phyloP scores from a whole-genome alignment of 441 rosid genomes.

The Euphorbia corollata region DNA sequence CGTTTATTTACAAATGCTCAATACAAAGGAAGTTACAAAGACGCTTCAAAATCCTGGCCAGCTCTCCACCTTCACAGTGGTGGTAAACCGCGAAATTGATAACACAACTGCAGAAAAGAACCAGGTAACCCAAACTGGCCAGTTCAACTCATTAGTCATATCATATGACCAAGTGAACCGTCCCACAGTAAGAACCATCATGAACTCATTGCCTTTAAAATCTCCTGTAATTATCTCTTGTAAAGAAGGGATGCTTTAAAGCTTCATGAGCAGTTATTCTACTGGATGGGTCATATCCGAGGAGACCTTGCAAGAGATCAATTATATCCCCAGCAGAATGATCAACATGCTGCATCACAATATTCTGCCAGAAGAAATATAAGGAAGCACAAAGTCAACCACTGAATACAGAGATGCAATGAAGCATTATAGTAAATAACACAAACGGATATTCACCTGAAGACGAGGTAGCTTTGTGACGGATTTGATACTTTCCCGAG shows the following conservation, averaged over 20 bases:
- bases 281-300: constrained; percentile 39
- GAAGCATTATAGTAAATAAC: neutral
- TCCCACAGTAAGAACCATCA: neutral
- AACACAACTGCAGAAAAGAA: neutral
- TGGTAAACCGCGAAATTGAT: neutral
- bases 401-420: neutral
- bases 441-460: constrained; percentile 33
- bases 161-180: constrained; percentile 1
- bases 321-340: constrained; percentile 61
- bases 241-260: constrained; percentile 55
- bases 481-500: constrained; percentile 55
- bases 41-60: constrained; percentile 13
- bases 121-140: constrained; percentile 10
- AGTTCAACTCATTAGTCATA: constrained; percentile 9
- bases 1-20: constrained; percentile 23
- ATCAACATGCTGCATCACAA: constrained; percentile 64
- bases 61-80: constrained; percentile 8
- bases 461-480: constrained; percentile 52
- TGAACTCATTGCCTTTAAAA: constrained; percentile 13
- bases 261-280: constrained; percentile 52
- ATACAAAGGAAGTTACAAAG: neutral
- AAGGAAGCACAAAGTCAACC: neutral
- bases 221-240: constrained; percentile 34
- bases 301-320: constrained; percentile 53
- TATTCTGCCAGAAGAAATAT: constrained; percentile 34